Evolutionary conservation across 176 grass and related monocot genomes (phyloP), one percentile per base, ranked within the genome.

Genomic region (Canna indica): DNA sequence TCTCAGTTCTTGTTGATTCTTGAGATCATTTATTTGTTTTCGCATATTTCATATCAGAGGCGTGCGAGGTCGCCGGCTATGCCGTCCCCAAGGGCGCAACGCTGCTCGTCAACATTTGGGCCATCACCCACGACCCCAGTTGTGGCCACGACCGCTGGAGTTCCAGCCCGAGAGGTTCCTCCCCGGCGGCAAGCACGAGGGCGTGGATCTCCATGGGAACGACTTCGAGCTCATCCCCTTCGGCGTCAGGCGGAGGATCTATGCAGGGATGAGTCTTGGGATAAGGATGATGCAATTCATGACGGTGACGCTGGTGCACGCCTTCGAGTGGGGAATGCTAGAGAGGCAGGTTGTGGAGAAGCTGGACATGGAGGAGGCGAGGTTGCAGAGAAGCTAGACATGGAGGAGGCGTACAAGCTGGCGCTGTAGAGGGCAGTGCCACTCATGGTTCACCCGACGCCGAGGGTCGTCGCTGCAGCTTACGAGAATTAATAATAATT

Each of bases 291-390:
- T 91, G 12, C 83, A 86, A 6, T 7, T 81, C 3, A 80, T 81
- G 5, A 36, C 76, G 1, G 88, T 85, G 0, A 80, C 82, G 3
- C 29, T 91, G 11, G 69, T 83, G 41, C 88, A 91, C n/a, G 77
- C 58, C 0, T 91, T 91, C n/a, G 73, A 91, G 16, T 91, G 88
- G 88, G 25, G 5, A 4, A 0, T 91, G 72, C 76, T 76, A 1
- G 11, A 38, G 1, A 79, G 82, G 7, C 56, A 45, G n/a, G 71
- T 42, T 9, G 64, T 73, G 0, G 77, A 80, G 39, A 78, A 73
- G 54, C 2, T 91, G 29, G 78, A 88, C 69, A 91, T 91, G 88
- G 85, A n/a, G n/a, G n/a, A n/a, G n/a, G n/a, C n/a, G n/a, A n/a
- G n/a, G n/a, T n/a, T n/a, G 64, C 76, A 0, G 77, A 80, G 39